Evolutionary conservation across 257 asterid genomes (phyloP), one percentile per base, ranked within the genome.

Genomic region (Solanum chmielewskii): DNA sequence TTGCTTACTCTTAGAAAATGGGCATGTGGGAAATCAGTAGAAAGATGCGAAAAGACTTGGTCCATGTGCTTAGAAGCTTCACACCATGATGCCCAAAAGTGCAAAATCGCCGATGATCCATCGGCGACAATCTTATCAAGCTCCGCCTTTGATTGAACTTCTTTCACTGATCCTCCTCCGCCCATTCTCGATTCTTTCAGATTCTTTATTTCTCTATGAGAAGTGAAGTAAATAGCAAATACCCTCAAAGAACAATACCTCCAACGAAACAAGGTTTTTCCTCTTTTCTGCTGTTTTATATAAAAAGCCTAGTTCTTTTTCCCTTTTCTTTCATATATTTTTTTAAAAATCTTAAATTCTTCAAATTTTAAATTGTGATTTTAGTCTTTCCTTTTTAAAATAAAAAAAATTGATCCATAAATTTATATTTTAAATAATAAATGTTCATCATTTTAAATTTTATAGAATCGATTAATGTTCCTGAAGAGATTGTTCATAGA

Each of bases 41-140:
- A 92, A 87, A 97, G 98, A 75, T 94, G 99, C 74, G 98, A 91
- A 92, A 97, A 97, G 80, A 97, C 98, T 94, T 96, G 96, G 91
- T 96, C 99, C 99, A 97, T 97, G 91, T 97, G 99, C 93, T 96
- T 97, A 47, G 99, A 97, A 44, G 99, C 98, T 75, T 96, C 99
- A 87, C 99, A 97, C 99, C 99, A 97, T 60, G 98, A 87, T 31
- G 99, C 99, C 99, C 99, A 97, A 84, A 97, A 97, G 93, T 97
- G 99, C 20, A 97, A 47, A 86, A 94, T 88, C 62, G 87, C 93
- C 16, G 98, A 94, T 68, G 60, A 59, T 18, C 96, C 94, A 64
- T 89, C 93, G 23, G 81, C 86, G 35, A 95, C 82, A 31, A 88
- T 18, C 77, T 73, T 85, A 70, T 94, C 97, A 42, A 97, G 97